Evolutionary conservation across 1,284 basidiomycete genomes (phyloP).

Genomic region (Coriolopsis trogii): DNA sequence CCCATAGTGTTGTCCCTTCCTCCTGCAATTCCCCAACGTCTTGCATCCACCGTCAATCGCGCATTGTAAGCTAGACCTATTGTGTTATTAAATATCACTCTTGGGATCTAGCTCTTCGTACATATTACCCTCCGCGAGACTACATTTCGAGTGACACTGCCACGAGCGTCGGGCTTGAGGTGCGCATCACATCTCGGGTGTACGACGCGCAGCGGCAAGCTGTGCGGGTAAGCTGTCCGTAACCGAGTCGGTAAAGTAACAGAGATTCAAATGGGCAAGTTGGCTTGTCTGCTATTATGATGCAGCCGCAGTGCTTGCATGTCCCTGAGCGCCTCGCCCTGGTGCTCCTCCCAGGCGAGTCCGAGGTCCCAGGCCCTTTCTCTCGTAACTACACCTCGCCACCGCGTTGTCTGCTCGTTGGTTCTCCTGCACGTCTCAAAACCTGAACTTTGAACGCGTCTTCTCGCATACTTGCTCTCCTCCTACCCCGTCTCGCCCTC

Average conservation of each 20-base stretch:
- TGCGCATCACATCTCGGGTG: not conserved
- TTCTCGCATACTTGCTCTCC: not conserved
- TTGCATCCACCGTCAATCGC: conserved; percentile 26
- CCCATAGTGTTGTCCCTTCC: too few species aligned
- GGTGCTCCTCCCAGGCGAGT: not conserved
- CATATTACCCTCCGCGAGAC: not conserved
- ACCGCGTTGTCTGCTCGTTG: not conserved
- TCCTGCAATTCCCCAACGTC: too few species aligned
- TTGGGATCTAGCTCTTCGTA: conserved; percentile 10
- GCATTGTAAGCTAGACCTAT: conserved; percentile 48
- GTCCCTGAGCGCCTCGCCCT: conserved; percentile 20
- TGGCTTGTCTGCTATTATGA: too few species aligned
- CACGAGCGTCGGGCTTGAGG: too few species aligned
- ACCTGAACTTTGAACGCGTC: not conserved
- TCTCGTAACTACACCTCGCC: not conserved
- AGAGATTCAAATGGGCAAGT: too few species aligned
- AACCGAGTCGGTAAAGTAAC: too few species aligned
- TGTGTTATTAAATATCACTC: conserved; percentile 31
- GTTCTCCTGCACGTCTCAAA: conserved; percentile 8
- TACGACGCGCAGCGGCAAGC: too few species aligned
- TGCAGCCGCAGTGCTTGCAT: too few species aligned
- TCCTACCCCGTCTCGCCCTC: not conserved
- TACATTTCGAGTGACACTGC: not conserved
- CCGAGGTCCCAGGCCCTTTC: not conserved
- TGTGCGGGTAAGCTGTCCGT: too few species aligned